phyloP scores from a whole-genome alignment of 208 protist genomes.

The Perkinsela sp. region DNA sequence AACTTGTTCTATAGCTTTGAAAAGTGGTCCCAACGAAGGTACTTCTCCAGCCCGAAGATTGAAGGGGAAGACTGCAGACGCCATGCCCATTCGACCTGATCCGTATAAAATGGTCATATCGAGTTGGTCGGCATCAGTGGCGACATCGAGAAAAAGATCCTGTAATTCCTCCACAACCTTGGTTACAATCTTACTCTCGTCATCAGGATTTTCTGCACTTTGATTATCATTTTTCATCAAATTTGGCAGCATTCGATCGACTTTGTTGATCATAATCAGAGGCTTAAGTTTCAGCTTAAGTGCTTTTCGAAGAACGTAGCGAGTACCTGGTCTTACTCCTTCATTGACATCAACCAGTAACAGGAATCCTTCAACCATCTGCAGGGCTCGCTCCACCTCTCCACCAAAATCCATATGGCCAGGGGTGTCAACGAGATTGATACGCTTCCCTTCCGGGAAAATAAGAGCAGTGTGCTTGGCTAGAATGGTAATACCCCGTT shows the following conservation, averaged over 20 bases:
- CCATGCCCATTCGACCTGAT: slow-evolving; percentile 57
- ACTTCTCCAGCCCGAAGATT: slow-evolving; percentile 26
- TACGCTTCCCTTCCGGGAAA: slow-evolving; percentile 29
- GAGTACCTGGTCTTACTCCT: slow-evolving; percentile 83
- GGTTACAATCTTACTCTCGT: slow-evolving; percentile 49
- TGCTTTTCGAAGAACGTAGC: slow-evolving; percentile 89
- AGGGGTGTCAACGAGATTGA: slow-evolving; percentile 90
- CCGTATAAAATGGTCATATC: slow-evolving; percentile 80
- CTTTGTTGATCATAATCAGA: slow-evolving; percentile 91
- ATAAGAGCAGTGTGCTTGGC: slow-evolving; percentile 73
- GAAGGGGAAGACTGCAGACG: slow-evolving; percentile 10
- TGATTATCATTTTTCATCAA: neutral
- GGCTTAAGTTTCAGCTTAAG: slow-evolving; percentile 64
- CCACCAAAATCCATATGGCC: slow-evolving; percentile 89
- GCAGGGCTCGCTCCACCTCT: slow-evolving; percentile 83
- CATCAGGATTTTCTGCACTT: neutral
- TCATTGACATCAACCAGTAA: slow-evolving; percentile 80
- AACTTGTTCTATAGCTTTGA: slow-evolving; percentile 67
- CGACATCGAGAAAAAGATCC: slow-evolving; percentile 77
- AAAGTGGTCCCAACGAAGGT: slow-evolving; percentile 58
- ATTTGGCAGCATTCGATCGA: slow-evolving; percentile 27
- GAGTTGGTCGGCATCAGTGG: slow-evolving; percentile 71
- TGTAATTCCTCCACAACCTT: slow-evolving; percentile 74
- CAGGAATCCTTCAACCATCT: slow-evolving; percentile 86
- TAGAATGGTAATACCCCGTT: slow-evolving; percentile 90